A percentile compares a stretch with the other conserved stretches of the same genome.
Evolutionary conservation across 495 filamentous ascomycete genomes (phyloP).

Genomic region (Neurospora sublineolata): DNA sequence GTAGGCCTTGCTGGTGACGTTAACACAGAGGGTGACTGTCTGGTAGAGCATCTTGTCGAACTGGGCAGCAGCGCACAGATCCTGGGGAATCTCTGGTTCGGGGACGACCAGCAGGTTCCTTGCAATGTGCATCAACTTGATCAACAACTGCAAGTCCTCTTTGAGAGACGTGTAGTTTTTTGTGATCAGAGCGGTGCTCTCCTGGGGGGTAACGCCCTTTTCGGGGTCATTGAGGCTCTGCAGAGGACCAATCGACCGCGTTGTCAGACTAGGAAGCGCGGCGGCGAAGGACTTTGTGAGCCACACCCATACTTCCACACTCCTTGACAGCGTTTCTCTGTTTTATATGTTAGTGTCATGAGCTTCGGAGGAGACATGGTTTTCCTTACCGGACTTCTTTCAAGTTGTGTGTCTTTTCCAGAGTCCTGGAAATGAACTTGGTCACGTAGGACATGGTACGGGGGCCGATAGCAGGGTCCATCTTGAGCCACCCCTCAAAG

Average conservation of each 20-base stretch:
- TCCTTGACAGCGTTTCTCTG: constrained; percentile 45
- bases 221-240: constrained; percentile 23
- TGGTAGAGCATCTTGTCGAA: constrained; percentile 78
- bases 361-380: background rate
- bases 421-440: constrained; percentile 38
- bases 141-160: constrained; percentile 72
- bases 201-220: constrained; percentile 44
- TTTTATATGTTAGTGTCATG: constrained; percentile 1
- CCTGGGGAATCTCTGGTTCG: constrained; percentile 61
- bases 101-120: constrained; percentile 75
- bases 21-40: constrained; percentile 70
- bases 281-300: constrained; percentile 33
- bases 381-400: constrained; percentile 41
- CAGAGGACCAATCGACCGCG: constrained; percentile 28
- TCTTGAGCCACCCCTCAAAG: constrained; percentile 44
- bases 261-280: constrained; percentile 25
- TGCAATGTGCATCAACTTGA: constrained; percentile 74
- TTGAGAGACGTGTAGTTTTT: constrained; percentile 62
- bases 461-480: constrained; percentile 35
- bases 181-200: constrained; percentile 62
- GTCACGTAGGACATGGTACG: constrained; percentile 37
- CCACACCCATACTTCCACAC: constrained; percentile 60
- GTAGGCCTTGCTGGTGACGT: constrained; percentile 80
- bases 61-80: constrained; percentile 65
- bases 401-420: constrained; percentile 40